Conservation (phyloP, 2,329 filamentous ascomycete genomes). For the Colletotrichum sp. region DNA sequence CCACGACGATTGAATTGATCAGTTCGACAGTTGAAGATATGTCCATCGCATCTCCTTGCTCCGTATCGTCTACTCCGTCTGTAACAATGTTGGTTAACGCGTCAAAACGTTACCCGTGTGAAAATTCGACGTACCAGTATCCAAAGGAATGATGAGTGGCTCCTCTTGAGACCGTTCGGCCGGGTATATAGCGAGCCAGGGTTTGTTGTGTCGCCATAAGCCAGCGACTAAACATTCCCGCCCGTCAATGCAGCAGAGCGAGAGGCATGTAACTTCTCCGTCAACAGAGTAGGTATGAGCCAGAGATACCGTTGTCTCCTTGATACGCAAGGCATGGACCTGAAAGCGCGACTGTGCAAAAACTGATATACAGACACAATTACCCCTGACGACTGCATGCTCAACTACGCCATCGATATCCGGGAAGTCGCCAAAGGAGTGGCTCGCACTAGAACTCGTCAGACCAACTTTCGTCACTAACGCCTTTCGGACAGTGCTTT, state of each 20-base stretch:
- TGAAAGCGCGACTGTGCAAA: conserved; percentile 39
- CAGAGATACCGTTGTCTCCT: conserved; percentile 34
- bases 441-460: not conserved
- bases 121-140: conserved; percentile 24
- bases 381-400: conserved; percentile 45
- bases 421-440: conserved; percentile 12
- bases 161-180: conserved; percentile 1
- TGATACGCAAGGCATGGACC: conserved; percentile 43
- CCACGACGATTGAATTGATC: conserved; percentile 49
- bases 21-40: conserved; percentile 8
- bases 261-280: conserved; percentile 57
- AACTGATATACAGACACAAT: conserved; percentile 47
- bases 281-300: conserved; percentile 37
- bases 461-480: not conserved
- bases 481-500: not conserved
- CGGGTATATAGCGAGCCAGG: conserved; percentile 37
- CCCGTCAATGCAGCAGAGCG: conserved; percentile 31
- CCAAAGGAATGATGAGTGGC: conserved; percentile 23
- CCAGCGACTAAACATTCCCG: conserved; percentile 37
- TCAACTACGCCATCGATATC: conserved; percentile 34
- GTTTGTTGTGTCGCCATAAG: conserved; percentile 33
- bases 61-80: not conserved
- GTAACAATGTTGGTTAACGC: not conserved
- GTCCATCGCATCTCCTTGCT: conserved; percentile 11
- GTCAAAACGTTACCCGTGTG: not conserved